Base-by-base conservation (phyloP, 1,139 yeast species). In the Kodamaea ohmeri region DNA sequence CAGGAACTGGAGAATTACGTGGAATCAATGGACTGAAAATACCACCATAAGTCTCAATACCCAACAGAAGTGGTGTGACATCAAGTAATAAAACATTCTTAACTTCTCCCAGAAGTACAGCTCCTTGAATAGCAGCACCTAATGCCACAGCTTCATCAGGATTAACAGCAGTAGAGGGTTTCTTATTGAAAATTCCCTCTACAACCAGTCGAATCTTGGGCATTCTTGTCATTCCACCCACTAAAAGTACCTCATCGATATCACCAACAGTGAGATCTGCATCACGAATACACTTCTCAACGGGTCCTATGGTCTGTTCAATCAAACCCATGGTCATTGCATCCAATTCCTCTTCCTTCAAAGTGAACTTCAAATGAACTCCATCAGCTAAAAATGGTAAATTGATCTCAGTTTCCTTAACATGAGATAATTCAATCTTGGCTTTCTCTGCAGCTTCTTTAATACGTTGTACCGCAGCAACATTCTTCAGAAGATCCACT, bases 181-280 rank as follows among this genome's bases (percentile, higher is more conserved):
- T 60, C 48, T 71, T 78, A 5, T 67, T 65, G 53, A 83, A 83
- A n/a, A 78, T 52, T 1, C 71, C 70, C 43, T 68, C 73, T 1
- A 84, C 89, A 0, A 73, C 63, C 22, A 65, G 62, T 42, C 88
- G 65, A 29, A 84, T 76, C 53, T 76, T 78, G 19, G 94, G 94
- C 94, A 84, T 84, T 55, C 92, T 64, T 0, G 94, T 83, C 94
- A 84, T 84, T 29, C 94, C 94, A 21, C 94, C 94, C 19, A 84
- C 94, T 34, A 84, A 58, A 32, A 84, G 73, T 11, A 84, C 76
- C 50, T 83, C 88, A 56, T 83, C 87, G 26, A 84, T 71, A 42
- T 83, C 89, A 18, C 67, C 65, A 4, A 73, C 63, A 31, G 71
- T 76, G 44, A 84, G 60, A 26, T 79, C 85, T 0, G 92, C 87